Percentiles rank a stretch among this genome's conserved stretches.
phyloP scores from a whole-genome alignment of 1,284 basidiomycete genomes.

The Ustilago nuda region DNA sequence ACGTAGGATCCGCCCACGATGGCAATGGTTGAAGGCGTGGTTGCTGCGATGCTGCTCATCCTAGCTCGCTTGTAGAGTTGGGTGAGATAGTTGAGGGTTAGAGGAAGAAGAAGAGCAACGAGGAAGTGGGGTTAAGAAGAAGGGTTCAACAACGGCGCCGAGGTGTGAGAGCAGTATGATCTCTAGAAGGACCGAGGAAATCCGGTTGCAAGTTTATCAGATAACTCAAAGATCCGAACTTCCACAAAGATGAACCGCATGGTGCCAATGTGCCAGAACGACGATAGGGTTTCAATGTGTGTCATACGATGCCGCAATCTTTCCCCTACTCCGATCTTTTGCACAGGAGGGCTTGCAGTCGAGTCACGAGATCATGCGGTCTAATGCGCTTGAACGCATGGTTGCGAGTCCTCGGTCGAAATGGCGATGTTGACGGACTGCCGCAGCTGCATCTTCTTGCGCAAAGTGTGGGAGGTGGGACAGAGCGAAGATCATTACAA shows the following conservation, averaged over 20 bases:
- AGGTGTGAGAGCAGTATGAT: no score
- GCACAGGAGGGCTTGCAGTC: background rate
- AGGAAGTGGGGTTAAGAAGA: constrained; percentile 3
- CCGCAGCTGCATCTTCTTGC: background rate
- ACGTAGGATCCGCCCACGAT: constrained; percentile 49
- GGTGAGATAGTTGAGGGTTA: constrained; percentile 2
- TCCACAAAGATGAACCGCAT: background rate
- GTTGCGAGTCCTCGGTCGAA: background rate
- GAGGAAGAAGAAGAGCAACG: background rate
- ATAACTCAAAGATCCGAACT: background rate
- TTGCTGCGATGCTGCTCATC: constrained; percentile 10
- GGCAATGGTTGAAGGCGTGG: constrained; percentile 32
- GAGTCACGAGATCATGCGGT: background rate
- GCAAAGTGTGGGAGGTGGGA: no score
- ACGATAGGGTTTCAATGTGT: background rate
- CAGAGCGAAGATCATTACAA: background rate
- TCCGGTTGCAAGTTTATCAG: constrained; percentile 3
- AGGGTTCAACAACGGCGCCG: background rate
- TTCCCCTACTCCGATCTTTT: background rate
- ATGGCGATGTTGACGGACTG: background rate
- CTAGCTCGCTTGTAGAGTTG: constrained; percentile 1
- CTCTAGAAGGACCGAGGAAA: background rate
- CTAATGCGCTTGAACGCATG: background rate
- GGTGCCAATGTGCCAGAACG: background rate
- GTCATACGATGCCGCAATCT: background rate